Evolutionary conservation across 805 yeast genomes (phyloP), one percentile per base, ranked within the genome.

Genomic region (Kazachstania bromeliacearum): DNA sequence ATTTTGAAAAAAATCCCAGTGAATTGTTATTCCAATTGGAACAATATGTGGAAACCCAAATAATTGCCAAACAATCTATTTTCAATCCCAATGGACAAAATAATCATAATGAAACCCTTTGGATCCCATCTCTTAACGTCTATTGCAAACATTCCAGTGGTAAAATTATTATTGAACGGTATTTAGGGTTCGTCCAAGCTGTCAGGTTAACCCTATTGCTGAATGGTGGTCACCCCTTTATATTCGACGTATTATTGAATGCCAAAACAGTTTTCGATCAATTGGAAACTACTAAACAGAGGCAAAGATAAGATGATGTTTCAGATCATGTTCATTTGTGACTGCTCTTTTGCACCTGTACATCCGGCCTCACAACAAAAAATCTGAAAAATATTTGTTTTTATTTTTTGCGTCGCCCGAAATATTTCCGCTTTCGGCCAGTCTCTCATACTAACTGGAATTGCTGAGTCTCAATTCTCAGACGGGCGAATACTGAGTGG

Each of bases 191-290:
- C 39, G 50, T 67, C 5, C 55, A 56, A 22, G 69, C 66, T 31
- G 60, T 71, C 31, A 62, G 63, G 45, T 48, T 64, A 38, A 60
- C 77, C 23, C 52, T 71, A 29, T 54, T 58, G 13, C 45, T 72
- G 23, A 78, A 79, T 46, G 79, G 80, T 13, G 79, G 78, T 1
- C 70, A 75, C 45, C 63, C 78, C 2, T 71, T 70, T 35, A 65
- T 73, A 9, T 65, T 79, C 47, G 85, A 79, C 47, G 62, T 78
- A 1, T 49, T 78, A 28, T 48, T 74, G 15, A 68, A 71, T 34
- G 73, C 71, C 41, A 72, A 71, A 36, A 50, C 55, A 38, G 61
- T 63, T 8, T 73, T 73, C 46, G 72, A 71, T 33, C 50, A 50
- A 16, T 33, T 46, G 37, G 43, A 46, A 18, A 35, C 19, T 13